Evolutionary conservation across 805 yeast genomes (phyloP), one percentile per base, ranked within the genome.

Genomic region (Lipomyces yamadae): DNA sequence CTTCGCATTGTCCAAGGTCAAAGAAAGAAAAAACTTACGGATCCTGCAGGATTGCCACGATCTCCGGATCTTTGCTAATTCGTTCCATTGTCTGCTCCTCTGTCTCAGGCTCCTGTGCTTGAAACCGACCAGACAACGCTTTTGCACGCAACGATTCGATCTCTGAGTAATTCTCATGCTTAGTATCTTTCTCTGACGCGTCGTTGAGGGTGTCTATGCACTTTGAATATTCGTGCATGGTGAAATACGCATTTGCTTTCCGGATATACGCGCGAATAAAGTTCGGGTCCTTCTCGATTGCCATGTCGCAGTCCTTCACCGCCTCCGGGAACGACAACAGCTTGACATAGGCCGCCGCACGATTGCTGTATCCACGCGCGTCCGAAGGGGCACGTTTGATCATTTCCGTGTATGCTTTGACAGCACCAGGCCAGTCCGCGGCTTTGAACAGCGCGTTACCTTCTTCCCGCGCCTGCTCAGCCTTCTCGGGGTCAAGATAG

Each of bases 271-370:
- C 99, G 81, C 97, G 90, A 75, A 94, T 83, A 79, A 95, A 95
- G 29, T 82, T 79, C 57, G 97, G 97, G 79, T 95, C 98, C 73
- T 87, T 86, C 76, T 85, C 86, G 74, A 95, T 91, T 48, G 99
- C 99, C 66, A 81, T 78, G 75, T 94, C 91, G 82, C 98, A 92
- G 80, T 95, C 99, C 74, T 85, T 84, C 65, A 95, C 88, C 18
- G 97, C 98, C 73, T 94, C 98, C 24, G 98, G 98, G 90, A 94
- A 95, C 11, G 97, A 91, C 90, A 94, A 86, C 73, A 95, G 85
- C 80, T 95, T 95, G 58, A 97, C 88, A 77, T 90, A 85, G 1
- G 97, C 97, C 52, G 99, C 99, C 62, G 99, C 99, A 81, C 99
- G 90, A 82, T 95, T 95, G 45, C 97, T 92, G 79, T 92, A 95